Base-by-base conservation (phyloP, 2,329 filamentous ascomycete genomes). In the Ceratocystis eucalypticola region DNA sequence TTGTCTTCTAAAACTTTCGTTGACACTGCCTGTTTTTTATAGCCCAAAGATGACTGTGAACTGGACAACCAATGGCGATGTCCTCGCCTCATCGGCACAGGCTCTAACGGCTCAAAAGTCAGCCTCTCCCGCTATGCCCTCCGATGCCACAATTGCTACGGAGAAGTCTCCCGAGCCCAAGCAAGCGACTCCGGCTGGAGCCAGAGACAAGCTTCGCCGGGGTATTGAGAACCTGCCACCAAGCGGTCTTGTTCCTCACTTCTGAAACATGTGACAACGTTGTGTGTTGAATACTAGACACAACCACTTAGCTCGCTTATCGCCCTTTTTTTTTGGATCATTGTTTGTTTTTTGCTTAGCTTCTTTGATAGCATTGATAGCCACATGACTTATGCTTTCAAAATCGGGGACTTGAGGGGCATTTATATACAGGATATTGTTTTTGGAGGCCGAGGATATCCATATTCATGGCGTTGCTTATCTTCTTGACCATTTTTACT, bases 171-270 rank as follows among this genome's bases (percentile, higher is more conserved):
- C 67, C 7, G 64, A 68, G 17, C 46, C 61, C 5, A 68, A 68
- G 53, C 67, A 62, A 48, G 64, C 61, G 20, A 66, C 67, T n/a
- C 64, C 67, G 17, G 50, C 48, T 50, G 30, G 46, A 28, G 25
- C 55, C 20, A 53, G 66, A 50, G 66, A 67, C 30, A 68, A 68
- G 48, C 48, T 57, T 33, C 67, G 67, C n/a, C 67, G 67, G 12
- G 65, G 65, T 41, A 66, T 66, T 50, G 67, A 68, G 53, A 68
- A 68, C 22, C 57, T 68, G 22, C 67, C 66, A 41, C 66, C 64
- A 44, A 45, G 53, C 8, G 44, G 46, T 53, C 62, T 66, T 28
- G 64, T 46, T 20, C 37, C 44, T 50, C 64, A 41, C 30, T 46
- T 61, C 28, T 65, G 28, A 37, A 45, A 33, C 15, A 5, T 53